Base-by-base conservation (phyloP, 2,329 filamentous ascomycete species). In the Lithohypha guttulata region DNA sequence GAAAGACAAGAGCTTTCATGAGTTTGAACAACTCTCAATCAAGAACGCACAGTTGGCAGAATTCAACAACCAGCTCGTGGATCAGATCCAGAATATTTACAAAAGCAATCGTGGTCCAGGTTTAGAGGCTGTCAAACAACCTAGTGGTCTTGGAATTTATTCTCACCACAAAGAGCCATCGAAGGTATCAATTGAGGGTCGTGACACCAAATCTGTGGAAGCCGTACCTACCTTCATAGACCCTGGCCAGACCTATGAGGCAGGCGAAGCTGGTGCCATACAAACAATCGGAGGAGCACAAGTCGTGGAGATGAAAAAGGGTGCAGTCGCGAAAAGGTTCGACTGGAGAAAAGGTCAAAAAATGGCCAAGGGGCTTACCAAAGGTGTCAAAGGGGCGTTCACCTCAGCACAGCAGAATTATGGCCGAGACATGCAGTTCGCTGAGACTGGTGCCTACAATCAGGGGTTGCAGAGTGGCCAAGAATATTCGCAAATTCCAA, bases 281-380 rank as follows among this genome's bases (percentile, higher is more conserved):
- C 71, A 72, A 0, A 62, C 80, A 34, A 59, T 77, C 46, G 70
- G 77, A 19, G 82, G 84, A 2, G 87, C 91, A n/a, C 91, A 93
- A 44, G 83, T 96, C 22, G 83, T 96, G 44, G 93, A 91, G 53
- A 93, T 96, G 46, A 79, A 86, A 53, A 96, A 95, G 64, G 86
- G 83, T 20, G 42, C 31, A 15, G 86, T 94, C 57, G 78, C 81
- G 39, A 93, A 86, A 66, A 96, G 95, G 60, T 95, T 95, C 64
- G 94, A 94, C 64, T 96, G 91, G 87, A 94, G 95, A 71, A 94
- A 93, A 68, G 86, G 86, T 26, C 89, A 93, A 62, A 87, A 84
- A 41, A 80, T 96, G 52, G 87, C 87, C 19, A 93, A 95, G 61
- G 89, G 87, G 55, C 83, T 96, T 36, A 82, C 83, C 45, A 95